phyloP scores from a whole-genome alignment of 2,329 filamentous ascomycete species.

The Beauveria bassiana region DNA sequence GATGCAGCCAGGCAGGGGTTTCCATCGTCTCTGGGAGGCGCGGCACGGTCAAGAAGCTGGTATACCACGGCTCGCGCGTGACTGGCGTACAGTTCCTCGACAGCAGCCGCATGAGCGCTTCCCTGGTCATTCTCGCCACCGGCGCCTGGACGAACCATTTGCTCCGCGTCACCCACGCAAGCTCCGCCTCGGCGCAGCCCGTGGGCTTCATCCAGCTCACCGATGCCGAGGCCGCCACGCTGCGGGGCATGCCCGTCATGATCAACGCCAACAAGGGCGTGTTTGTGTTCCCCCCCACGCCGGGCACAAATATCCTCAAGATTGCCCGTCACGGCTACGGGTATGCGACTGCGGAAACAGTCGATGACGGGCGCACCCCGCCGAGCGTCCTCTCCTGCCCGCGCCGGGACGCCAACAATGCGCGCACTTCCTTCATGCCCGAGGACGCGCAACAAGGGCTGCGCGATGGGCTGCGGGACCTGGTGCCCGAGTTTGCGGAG shows the following conservation, averaged over 20 bases:
- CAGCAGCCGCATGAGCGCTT: conserved; percentile 41
- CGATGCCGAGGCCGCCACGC: conserved; percentile 43
- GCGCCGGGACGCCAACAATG: conserved; percentile 27
- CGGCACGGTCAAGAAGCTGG: conserved; percentile 21
- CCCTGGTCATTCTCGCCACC: conserved; percentile 56
- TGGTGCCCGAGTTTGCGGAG: conserved; percentile 46
- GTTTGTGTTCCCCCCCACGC: conserved; percentile 46
- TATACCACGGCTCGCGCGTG: conserved; percentile 6
- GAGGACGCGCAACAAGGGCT: conserved; percentile 45
- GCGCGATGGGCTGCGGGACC: conserved; percentile 40
- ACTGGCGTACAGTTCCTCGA: conserved; percentile 20
- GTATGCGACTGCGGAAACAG: conserved; percentile 30
- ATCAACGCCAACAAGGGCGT: conserved; percentile 47
- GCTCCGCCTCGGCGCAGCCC: conserved; percentile 56
- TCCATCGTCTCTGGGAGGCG: conserved; percentile 24
- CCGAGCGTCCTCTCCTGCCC: conserved; percentile 23
- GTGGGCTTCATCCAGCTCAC: conserved; percentile 58
- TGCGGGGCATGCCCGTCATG: conserved; percentile 50
- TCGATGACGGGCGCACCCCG: conserved; percentile 15
- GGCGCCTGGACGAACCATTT: conserved; percentile 55
- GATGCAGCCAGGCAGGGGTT: conserved; percentile 23
- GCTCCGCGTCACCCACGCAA: conserved; percentile 53
- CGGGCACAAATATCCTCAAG: conserved; percentile 44
- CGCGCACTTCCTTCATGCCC: conserved; percentile 35
- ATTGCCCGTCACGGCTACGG: conserved; percentile 54